Evolutionary conservation across 768 basidiomycete genomes (phyloP).

Genomic region (Mycena sanguinolenta): DNA sequence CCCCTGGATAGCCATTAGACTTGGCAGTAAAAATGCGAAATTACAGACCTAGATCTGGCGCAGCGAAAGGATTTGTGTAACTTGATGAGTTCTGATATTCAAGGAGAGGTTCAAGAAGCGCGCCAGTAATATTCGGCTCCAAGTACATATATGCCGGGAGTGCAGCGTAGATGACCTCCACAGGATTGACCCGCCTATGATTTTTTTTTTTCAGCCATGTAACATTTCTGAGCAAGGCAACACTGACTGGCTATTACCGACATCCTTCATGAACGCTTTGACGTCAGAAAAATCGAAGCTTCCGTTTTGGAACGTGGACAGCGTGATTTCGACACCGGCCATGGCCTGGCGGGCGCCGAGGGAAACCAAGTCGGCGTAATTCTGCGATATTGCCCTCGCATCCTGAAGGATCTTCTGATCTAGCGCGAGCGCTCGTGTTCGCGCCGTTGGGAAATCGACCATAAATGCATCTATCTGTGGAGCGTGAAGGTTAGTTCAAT

Average conservation of each 20-base stretch:
- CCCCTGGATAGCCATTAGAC: constrained; percentile 25
- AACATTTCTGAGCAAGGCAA: not conserved
- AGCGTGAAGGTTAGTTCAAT: not conserved
- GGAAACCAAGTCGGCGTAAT: constrained; percentile 58
- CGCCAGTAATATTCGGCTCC: constrained; percentile 51
- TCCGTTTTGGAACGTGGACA: constrained; percentile 44
- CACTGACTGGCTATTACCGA: constrained; percentile 52
- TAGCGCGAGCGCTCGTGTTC: constrained; percentile 50
- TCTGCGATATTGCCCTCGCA: constrained; percentile 51
- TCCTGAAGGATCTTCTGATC: constrained; percentile 54
- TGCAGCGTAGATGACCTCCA: constrained; percentile 54
- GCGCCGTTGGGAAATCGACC: constrained; percentile 54
- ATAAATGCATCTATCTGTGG: constrained; percentile 58
- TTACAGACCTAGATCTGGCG: constrained; percentile 48
- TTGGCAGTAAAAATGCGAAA: no score
- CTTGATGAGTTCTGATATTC: constrained; percentile 54
- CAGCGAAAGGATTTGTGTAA: constrained; percentile 43
- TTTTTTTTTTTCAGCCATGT: not conserved
- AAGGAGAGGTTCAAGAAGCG: not conserved
- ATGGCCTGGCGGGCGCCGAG: constrained; percentile 61
- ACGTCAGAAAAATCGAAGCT: constrained; percentile 56
- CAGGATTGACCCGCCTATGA: constrained; percentile 21
- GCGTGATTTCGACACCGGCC: constrained; percentile 61
- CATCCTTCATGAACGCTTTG: constrained; percentile 63
- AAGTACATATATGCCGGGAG: constrained; percentile 38